Evolutionary conservation across 2,329 filamentous ascomycete species (phyloP).

Genomic region (Dichotomopilus funicola): DNA sequence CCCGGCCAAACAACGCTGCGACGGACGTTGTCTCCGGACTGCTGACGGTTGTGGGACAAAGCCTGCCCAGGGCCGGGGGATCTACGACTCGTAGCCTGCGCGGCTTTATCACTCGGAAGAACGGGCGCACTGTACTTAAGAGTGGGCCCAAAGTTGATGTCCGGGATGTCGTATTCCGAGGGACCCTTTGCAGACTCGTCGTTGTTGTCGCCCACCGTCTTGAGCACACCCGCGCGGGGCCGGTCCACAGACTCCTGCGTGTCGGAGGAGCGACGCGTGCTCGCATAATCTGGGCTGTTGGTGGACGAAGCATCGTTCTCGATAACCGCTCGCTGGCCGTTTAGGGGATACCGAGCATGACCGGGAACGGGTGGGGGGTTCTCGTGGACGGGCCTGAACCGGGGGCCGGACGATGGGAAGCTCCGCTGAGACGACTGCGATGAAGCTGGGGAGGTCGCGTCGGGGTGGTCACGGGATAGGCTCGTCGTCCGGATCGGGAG

Average conservation of each 20-base stretch:
- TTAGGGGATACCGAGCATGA: slow-evolving; percentile 30
- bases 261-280: slow-evolving; percentile 52
- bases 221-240: slow-evolving; percentile 72
- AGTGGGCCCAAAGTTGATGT: slow-evolving; percentile 82
- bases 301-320: slow-evolving; percentile 60
- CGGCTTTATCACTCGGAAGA: slow-evolving; percentile 29
- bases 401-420: not conserved
- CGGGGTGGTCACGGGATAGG: slow-evolving; percentile 17
- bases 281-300: slow-evolving; percentile 71
- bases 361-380: slow-evolving; percentile 1
- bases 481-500: slow-evolving; percentile 25
- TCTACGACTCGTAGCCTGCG: slow-evolving; percentile 11
- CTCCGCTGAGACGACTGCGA: slow-evolving; percentile 11
- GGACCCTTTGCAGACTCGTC: slow-evolving; percentile 19
- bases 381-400: not conserved
- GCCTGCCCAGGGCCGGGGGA: slow-evolving; percentile 23
- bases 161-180: slow-evolving; percentile 53
- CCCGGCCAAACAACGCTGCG: slow-evolving; percentile 74
- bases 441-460: slow-evolving; percentile 19
- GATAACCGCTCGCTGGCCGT: slow-evolving; percentile 33
- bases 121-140: slow-evolving; percentile 50
- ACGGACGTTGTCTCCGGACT: slow-evolving; percentile 48
- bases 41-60: slow-evolving; percentile 38
- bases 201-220: slow-evolving; percentile 59
- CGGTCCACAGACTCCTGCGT: slow-evolving; percentile 51